Conservation (phyloP, 2,329 filamentous ascomycete species). For the Pseudocercospora musae region DNA sequence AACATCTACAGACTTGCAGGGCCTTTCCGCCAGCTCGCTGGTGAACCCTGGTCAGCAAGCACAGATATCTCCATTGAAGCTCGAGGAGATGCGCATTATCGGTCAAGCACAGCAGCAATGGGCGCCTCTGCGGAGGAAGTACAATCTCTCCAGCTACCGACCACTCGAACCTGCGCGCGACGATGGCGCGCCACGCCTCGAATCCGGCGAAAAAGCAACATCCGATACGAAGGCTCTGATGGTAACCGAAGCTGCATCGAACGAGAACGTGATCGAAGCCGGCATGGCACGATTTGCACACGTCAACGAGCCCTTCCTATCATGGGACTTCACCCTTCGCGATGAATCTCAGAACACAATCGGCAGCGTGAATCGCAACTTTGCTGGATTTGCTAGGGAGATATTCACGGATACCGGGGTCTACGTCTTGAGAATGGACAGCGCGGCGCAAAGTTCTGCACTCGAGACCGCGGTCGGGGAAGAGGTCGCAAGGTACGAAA, state of each 20-base stretch:
- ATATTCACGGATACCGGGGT: constrained; percentile 65
- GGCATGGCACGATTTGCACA: constrained; percentile 60
- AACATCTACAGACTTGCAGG: constrained; percentile 42
- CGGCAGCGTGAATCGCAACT: constrained; percentile 63
- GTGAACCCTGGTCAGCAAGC: constrained; percentile 44
- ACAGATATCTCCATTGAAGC: constrained; percentile 52
- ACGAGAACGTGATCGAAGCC: constrained; percentile 37
- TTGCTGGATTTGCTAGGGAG: constrained; percentile 60
- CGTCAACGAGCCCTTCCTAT: constrained; percentile 61
- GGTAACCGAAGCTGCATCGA: constrained; percentile 46
- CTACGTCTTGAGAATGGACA: constrained; percentile 63
- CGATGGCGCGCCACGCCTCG: constrained; percentile 33
- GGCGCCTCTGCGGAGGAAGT: constrained; percentile 61
- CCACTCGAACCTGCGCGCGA: constrained; percentile 36
- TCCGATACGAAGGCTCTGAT: constrained; percentile 46
- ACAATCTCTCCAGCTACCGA: constrained; percentile 61
- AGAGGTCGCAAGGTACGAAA: constrained; percentile 28
- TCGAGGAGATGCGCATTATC: constrained; percentile 60
- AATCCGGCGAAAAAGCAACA: constrained; percentile 40
- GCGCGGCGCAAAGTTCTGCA: constrained; percentile 45
- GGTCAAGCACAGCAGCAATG: constrained; percentile 63
- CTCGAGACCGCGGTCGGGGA: constrained; percentile 25
- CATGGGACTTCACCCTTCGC: constrained; percentile 62
- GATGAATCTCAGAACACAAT: constrained; percentile 51
- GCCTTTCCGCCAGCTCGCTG: constrained; percentile 43